Conservation (phyloP, 192 early-diverging fungal genomes). For the Chytriomyces sp. region DNA sequence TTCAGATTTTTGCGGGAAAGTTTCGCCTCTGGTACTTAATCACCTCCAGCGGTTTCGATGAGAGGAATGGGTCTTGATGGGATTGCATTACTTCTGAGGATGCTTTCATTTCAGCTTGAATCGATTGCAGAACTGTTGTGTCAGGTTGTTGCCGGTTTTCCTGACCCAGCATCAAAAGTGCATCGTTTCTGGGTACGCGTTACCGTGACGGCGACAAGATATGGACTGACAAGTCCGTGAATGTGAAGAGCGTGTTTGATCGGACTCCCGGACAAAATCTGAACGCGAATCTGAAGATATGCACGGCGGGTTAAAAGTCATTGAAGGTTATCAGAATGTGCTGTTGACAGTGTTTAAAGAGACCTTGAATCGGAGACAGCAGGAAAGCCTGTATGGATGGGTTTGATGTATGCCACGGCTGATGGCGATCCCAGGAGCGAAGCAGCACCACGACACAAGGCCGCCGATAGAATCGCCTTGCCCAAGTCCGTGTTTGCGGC, state of each 20-base stretch:
- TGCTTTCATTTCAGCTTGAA: constrained; percentile 13
- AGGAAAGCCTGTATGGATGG: constrained; percentile 83
- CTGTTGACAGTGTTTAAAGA: not conserved
- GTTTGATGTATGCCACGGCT: constrained; percentile 73
- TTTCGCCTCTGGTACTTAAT: constrained; percentile 3
- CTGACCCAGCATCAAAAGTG: constrained; percentile 23
- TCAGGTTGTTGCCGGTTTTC: constrained; percentile 41
- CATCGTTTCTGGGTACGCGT: not conserved
- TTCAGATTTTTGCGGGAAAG: not conserved
- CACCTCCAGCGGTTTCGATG: constrained; percentile 83
- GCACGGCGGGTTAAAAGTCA: too few relatives aligned
- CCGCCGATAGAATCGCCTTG: constrained; percentile 79
- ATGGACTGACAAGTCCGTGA: constrained; percentile 77
- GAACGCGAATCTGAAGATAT: constrained; percentile 52
- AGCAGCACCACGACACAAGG: constrained; percentile 65
- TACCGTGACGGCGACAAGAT: too few relatives aligned
- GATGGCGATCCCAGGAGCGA: not conserved
- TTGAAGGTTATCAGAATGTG: too few relatives aligned
- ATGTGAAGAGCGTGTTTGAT: constrained; percentile 63
- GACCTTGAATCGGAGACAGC: constrained; percentile 74
- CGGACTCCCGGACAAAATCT: constrained; percentile 47
- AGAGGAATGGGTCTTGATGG: constrained; percentile 41
- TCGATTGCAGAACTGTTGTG: constrained; percentile 32
- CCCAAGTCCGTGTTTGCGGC: constrained; percentile 83
- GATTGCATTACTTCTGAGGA: not conserved